Base-by-base conservation (phyloP, 148 eudicot species). In the Rhododendron simsii region DNA sequence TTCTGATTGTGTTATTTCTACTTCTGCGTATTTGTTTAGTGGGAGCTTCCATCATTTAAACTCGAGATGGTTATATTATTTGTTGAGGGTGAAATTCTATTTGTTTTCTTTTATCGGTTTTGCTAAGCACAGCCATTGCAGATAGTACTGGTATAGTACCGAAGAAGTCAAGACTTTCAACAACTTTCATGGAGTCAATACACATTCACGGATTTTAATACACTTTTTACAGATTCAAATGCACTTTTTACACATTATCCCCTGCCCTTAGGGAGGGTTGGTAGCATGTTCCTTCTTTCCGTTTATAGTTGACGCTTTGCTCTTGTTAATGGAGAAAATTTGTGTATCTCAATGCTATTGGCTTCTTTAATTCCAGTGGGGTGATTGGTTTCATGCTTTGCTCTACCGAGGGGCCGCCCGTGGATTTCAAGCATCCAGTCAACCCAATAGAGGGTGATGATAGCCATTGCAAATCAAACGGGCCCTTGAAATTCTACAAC, bases 311-410 rank as follows among this genome's bases (percentile, higher is more conserved):
- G 35, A 79, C 51, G 33, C 67, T 55, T 55, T 2, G 45, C 69
- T 55, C 67, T 33, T 35, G 6, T 80, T 51, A 28, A 53, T 18
- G 48, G 67, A 15, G 15, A 44, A 51, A 15, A 35, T 28, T 28
- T 69, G 37, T 26, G 9, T 67, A 73, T 15, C 10, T 74, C 10
- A 74, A 37, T 37, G 45, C 21, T 74, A 18, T 74, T 5, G 78
- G 11, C 18, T 74, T 1, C 18, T 53, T 80, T 76, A 2, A 71
- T 92, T 90, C 84, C 94, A 97, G 99, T 90, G 99, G 98, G 30
- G 95, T 95, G 63, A 97, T 97, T 75, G 99, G 99, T 78, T 97
- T 97, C 86, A 97, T 95, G 99, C 94, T 95, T 61, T 97, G 99
- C 89, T 95, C 99, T 1, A 97, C 98, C 1, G 98, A 94, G 91